Conservation (phyloP, 2,329 filamentous ascomycete genomes). For the Metarhizium anisopliae region DNA sequence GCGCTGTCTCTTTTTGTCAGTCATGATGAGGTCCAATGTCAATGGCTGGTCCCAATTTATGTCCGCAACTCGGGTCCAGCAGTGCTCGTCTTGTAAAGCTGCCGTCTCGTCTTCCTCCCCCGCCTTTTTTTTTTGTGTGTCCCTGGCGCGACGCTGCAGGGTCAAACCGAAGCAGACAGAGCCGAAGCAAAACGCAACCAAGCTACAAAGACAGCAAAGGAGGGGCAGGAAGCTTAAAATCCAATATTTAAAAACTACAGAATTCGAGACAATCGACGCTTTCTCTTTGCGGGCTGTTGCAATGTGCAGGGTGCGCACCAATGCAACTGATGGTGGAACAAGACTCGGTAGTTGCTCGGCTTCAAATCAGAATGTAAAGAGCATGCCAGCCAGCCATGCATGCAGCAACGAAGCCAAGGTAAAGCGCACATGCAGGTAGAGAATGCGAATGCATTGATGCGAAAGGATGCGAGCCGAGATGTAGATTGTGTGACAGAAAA, state of each 20-base stretch:
- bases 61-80: neutral
- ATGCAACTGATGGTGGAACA: neutral
- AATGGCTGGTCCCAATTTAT: neutral
- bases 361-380: neutral
- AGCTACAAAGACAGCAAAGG: neutral
- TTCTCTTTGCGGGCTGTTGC: neutral
- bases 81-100: neutral
- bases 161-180: neutral
- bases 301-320: neutral
- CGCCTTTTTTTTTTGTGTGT: neutral
- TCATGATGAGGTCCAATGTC: constrained; percentile 15
- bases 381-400: neutral
- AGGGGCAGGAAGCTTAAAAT: neutral
- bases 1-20: constrained; percentile 24
- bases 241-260: neutral
- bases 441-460: neutral
- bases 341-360: neutral
- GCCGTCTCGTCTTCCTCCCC: neutral
- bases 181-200: neutral
- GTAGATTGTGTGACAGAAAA: neutral
- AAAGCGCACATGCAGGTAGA: neutral
- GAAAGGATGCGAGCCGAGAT: neutral
- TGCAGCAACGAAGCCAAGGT: neutral
- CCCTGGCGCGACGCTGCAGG: neutral
- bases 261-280: neutral